Conservation (phyloP, 1,284 basidiomycete species). For the Somion occarium region DNA sequence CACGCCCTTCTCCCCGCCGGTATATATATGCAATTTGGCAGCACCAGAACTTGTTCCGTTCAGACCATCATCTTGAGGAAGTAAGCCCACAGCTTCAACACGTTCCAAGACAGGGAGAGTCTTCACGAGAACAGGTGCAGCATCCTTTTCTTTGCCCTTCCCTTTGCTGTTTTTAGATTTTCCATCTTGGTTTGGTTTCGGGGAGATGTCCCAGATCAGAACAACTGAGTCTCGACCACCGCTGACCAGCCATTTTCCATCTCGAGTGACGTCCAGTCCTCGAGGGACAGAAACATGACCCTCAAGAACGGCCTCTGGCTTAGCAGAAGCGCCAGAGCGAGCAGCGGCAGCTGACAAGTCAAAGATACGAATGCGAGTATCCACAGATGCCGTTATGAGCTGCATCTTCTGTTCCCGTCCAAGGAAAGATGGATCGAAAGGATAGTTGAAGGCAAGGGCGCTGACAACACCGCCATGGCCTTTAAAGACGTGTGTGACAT, state of each 20-base stretch:
- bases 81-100: conserved; percentile 79
- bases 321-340: conserved; percentile 51
- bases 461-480: conserved; percentile 96
- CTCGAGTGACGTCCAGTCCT: conserved; percentile 77
- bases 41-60: conserved; percentile 36
- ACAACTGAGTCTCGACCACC: conserved; percentile 90
- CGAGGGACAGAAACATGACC: conserved; percentile 90
- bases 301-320: conserved; percentile 77
- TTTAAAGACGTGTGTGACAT: conserved; percentile 92
- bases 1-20: conserved; percentile 84
- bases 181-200: conserved; percentile 23
- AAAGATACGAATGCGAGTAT: conserved; percentile 87
- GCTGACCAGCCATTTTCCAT: conserved; percentile 84
- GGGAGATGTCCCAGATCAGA: conserved; percentile 79
- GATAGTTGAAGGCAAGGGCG: conserved; percentile 80
- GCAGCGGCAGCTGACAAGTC: conserved; percentile 66
- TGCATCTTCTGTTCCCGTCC: conserved; percentile 58
- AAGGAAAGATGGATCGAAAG: conserved; percentile 48
- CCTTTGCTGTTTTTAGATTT: conserved; percentile 37
- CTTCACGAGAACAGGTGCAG: conserved; percentile 60
- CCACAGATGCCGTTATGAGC: conserved; percentile 85
- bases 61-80: conserved; percentile 48
- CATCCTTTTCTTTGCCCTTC: conserved; percentile 46
- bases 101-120: conserved; percentile 87
- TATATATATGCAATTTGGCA: conserved; percentile 64